Conservation (phyloP, 805 yeast species). For the Zygosaccharomyces bisporus region DNA sequence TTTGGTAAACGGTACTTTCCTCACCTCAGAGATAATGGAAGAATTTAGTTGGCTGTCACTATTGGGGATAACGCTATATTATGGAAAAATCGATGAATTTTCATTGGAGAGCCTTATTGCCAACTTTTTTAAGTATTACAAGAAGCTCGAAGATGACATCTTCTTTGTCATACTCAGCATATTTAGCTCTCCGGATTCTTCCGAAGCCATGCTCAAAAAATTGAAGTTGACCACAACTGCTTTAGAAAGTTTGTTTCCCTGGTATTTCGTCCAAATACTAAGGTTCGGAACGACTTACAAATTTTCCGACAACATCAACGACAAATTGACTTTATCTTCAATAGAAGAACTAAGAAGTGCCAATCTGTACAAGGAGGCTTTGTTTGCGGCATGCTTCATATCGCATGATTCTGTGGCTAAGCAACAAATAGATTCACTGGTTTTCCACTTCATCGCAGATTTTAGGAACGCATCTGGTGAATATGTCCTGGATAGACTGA, state of each 20-base stretch:
- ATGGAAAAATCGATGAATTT: conserved; percentile 47
- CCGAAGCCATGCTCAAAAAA: conserved; percentile 17
- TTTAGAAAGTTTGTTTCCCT: conserved; percentile 42
- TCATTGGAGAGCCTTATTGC: conserved; percentile 34
- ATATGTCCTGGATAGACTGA: conserved; percentile 38
- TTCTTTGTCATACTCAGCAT: conserved; percentile 18
- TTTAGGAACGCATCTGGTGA: conserved; percentile 13
- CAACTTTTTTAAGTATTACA: conserved; percentile 10
- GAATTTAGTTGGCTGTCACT: conserved; percentile 64
- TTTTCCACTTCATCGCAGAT: conserved; percentile 27
- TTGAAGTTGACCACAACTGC: conserved; percentile 8
- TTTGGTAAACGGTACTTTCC: conserved; percentile 29
- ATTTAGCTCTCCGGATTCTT: conserved; percentile 17
- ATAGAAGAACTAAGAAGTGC: conserved; percentile 49
- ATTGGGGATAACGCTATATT: conserved; percentile 58
- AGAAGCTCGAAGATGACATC: conserved; percentile 10
- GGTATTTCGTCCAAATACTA: conserved; percentile 51
- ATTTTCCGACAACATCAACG: conserved; percentile 34
- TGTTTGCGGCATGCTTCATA: conserved; percentile 61
- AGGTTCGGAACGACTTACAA: conserved; percentile 31
- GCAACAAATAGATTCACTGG: conserved; percentile 36
- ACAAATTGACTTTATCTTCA: conserved; percentile 40
- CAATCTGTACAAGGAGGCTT: conserved; percentile 54
- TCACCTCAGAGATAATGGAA: conserved; percentile 36
- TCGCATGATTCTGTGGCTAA: conserved; percentile 45